Evolutionary conservation across 495 filamentous ascomycete genomes (phyloP), one percentile per base, ranked within the genome.

Genomic region (Aspergillus avenaceus): DNA sequence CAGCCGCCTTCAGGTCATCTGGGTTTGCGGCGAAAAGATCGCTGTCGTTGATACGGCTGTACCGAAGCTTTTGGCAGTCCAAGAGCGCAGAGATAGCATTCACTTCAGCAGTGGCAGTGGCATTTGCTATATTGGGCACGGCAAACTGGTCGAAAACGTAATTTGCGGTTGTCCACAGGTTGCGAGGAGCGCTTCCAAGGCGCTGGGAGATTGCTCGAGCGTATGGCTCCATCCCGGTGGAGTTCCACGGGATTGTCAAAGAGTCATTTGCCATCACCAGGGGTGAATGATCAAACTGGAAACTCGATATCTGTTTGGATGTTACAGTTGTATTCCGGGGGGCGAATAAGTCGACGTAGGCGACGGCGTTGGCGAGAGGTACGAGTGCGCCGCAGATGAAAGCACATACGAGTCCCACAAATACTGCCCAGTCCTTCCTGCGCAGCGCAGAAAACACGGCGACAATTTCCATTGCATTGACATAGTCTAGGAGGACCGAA

Each of bases 361-460:
- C 18, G 14, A 42, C 0, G 16, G 40, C 9, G 40, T 42, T 42
- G 8, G 40, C 40, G 21, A 42, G 18, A 42, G 40, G 40, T 18
- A 42, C 40, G 6, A 42, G 40, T 19, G 40, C 40, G 9, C 40
- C 40, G 18, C 40, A 42, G 14, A 42, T 42, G 18, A 42, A 42
- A 19, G 40, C 40, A 8, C 14, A 7, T 8, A 42, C 8, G 16
- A 42, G 21, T 8, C 40, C 40, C 8, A 24, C 21, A 8, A 18
- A 42, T 18, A 42, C 18, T 8, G 40, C 40, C 40, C 40, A 42
- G 40, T 42, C 9, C 18, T 18, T 42, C 14, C 21, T 42, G 9
- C 40, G 40, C 14, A 42, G 21, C 16, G 40, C 40, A 4, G 40
- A 8, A 42, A 42, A 42, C 14, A 42, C 21, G 8, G 40, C 9